Percentiles rank a stretch among this genome's conserved stretches.
These are phyloP conservation scores for Candida sp. DNA, from an alignment of 1,139 yeast species.

Conservation along the genomic window DNA sequence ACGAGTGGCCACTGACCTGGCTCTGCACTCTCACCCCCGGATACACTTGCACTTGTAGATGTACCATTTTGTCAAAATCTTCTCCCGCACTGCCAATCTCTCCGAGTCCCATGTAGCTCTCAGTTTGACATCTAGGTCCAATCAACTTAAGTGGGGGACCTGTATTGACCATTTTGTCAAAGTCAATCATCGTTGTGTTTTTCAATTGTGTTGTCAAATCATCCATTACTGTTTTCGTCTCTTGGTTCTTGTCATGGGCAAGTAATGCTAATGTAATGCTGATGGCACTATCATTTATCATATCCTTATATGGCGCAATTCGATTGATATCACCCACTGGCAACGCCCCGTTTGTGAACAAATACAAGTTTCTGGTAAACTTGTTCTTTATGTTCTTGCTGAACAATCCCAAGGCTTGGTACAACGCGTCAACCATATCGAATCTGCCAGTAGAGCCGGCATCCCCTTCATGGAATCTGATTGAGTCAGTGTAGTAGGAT, in stretches of 20 bases:
- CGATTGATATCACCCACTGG: background rate
- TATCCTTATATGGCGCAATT: background rate
- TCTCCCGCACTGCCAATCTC: constrained; percentile 17
- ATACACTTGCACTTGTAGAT: constrained; percentile 61
- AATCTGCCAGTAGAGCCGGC: constrained; percentile 7
- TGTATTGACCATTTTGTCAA: constrained; percentile 15
- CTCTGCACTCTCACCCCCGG: constrained; percentile 62
- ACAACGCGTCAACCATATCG: constrained; percentile 30
- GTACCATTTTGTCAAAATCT: constrained; percentile 14
- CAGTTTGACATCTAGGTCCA: constrained; percentile 38
- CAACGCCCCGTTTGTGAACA: constrained; percentile 44
- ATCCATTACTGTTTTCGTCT: constrained; percentile 19
- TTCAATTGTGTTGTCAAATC: constrained; percentile 16
- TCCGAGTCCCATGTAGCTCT: constrained; percentile 45
- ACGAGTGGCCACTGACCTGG: constrained; percentile 34
- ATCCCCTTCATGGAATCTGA: constrained; percentile 9
- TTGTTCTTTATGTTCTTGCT: constrained; percentile 22
- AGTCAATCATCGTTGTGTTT: constrained; percentile 10
- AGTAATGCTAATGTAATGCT: constrained; percentile 33
- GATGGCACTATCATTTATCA: constrained; percentile 14
- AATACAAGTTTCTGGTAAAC: constrained; percentile 42
- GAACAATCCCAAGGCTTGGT: constrained; percentile 34
- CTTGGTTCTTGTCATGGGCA: constrained; percentile 21
- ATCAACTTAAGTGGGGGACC: constrained; percentile 36
- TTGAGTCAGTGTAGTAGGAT: constrained; percentile 14